phyloP scores from a whole-genome alignment of 352 stramenopile genomes.

The Pythium insidiosum region DNA sequence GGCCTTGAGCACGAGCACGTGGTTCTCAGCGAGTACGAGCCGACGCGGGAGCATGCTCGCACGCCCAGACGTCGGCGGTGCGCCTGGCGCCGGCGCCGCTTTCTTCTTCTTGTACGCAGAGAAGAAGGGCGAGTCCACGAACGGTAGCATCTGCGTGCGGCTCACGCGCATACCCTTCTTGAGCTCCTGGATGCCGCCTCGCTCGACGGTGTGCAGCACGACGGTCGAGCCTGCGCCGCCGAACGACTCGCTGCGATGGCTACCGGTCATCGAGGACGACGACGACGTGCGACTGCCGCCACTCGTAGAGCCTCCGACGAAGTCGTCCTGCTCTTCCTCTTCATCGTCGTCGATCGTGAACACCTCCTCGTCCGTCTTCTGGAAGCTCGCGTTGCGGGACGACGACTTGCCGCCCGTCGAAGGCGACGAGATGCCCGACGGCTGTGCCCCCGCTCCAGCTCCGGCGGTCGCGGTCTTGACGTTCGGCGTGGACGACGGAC shows the following conservation, averaged over 20 bases:
- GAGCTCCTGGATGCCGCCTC: slow-evolving; percentile 33
- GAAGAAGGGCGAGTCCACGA: slow-evolving; percentile 70
- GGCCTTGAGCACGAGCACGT: slow-evolving; percentile 72
- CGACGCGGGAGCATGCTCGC: slow-evolving; percentile 46
- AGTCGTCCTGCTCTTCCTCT: slow-evolving; percentile 57
- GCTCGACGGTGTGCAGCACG: slow-evolving; percentile 44
- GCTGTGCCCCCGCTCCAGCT: slow-evolving; percentile 10
- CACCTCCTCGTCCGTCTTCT: slow-evolving; percentile 62
- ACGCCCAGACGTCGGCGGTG: not conserved
- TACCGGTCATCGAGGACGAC: slow-evolving; percentile 25
- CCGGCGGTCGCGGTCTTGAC: not conserved
- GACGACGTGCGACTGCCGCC: slow-evolving; percentile 31
- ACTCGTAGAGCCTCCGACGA: slow-evolving; percentile 17
- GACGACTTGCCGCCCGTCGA: not conserved
- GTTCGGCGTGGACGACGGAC: slow-evolving; percentile 8
- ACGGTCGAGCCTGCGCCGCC: slow-evolving; percentile 13
- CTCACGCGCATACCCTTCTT: slow-evolving; percentile 66
- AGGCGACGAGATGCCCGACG: slow-evolving; percentile 15
- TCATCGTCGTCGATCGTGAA: slow-evolving; percentile 82
- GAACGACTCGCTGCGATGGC: slow-evolving; percentile 32
- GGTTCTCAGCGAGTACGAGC: slow-evolving; percentile 60
- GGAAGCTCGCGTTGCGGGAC: slow-evolving; percentile 30
- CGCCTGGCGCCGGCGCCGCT: slow-evolving; percentile 1
- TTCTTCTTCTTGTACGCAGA: slow-evolving; percentile 84
- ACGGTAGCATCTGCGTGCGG: slow-evolving; percentile 58